These are phyloP conservation scores for Vaccinium corymbosum DNA, from an alignment of 148 eudicot species.

Conservation along the genomic window DNA sequence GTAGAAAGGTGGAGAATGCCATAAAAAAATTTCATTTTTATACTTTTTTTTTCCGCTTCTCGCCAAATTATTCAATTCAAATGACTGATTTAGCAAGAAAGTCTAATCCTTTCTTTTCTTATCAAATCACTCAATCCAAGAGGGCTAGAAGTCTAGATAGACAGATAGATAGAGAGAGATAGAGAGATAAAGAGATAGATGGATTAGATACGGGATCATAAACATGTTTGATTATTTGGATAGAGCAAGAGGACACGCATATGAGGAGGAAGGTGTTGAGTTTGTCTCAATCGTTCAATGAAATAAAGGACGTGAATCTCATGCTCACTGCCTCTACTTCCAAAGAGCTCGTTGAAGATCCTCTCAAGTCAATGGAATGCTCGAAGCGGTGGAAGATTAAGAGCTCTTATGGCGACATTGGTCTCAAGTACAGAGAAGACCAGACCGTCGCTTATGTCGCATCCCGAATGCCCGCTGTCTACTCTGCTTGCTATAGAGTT, in stretches of 20 bases:
- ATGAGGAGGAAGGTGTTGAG: slow-evolving; percentile 80
- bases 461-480: slow-evolving; percentile 86
- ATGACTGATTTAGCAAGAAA: neutral
- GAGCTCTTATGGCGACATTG: slow-evolving; percentile 66
- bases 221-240: neutral
- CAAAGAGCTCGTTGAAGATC: slow-evolving; percentile 72
- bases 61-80: neutral
- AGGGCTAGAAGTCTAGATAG: neutral
- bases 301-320: slow-evolving; percentile 63
- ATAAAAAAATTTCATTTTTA: neutral
- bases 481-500: slow-evolving; percentile 69
- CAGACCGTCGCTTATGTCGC: slow-evolving; percentile 79
- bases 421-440: slow-evolving; percentile 64
- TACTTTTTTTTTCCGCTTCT: neutral
- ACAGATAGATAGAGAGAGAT: no score
- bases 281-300: slow-evolving; percentile 52
- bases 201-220: neutral
- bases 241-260: slow-evolving; percentile 65
- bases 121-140: neutral
- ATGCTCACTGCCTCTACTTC: slow-evolving; percentile 54
- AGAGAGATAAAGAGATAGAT: neutral
- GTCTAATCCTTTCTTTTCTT: neutral
- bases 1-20: neutral
- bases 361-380: slow-evolving; percentile 42
- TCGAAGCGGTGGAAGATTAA: slow-evolving; percentile 81